A percentile compares a stretch with the other conserved stretches of the same genome.
Conservation (phyloP, 75 land plant species). For the Pinus albicaulis region DNA sequence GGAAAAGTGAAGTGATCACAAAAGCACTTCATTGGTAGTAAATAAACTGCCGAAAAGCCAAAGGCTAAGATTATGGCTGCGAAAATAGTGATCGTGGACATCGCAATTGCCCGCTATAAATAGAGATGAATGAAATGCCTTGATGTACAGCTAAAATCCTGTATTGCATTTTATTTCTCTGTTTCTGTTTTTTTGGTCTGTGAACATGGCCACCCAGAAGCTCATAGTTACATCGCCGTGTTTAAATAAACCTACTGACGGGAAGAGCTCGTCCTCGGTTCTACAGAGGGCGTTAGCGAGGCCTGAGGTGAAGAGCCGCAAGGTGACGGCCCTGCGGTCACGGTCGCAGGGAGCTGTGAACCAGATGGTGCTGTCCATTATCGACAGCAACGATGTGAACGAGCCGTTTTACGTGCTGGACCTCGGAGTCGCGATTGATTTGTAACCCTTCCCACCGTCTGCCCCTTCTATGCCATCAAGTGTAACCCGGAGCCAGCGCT, state of each 20-base stretch:
- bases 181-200: no score
- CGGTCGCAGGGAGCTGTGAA: neutral
- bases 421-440: conserved; percentile 22
- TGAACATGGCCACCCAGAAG: no score
- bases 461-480: conserved; percentile 55
- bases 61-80: no score
- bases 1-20: no score
- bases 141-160: no score
- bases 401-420: conserved; percentile 10
- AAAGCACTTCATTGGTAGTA: no score
- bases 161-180: no score
- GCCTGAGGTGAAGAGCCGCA: neutral
- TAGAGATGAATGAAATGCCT: no score
- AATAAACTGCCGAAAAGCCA: no score
- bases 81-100: no score
- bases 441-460: conserved; percentile 29
- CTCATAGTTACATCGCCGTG: no score
- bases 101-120: no score
- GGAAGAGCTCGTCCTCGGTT: neutral
- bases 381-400: neutral
- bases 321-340: neutral
- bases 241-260: neutral
- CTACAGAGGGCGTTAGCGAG: neutral
- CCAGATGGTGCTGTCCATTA: conserved; percentile 11
- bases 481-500: conserved; percentile 41